Base-by-base conservation (phyloP, 148 eudicot species). In the Vaccinium macrocarpon region DNA sequence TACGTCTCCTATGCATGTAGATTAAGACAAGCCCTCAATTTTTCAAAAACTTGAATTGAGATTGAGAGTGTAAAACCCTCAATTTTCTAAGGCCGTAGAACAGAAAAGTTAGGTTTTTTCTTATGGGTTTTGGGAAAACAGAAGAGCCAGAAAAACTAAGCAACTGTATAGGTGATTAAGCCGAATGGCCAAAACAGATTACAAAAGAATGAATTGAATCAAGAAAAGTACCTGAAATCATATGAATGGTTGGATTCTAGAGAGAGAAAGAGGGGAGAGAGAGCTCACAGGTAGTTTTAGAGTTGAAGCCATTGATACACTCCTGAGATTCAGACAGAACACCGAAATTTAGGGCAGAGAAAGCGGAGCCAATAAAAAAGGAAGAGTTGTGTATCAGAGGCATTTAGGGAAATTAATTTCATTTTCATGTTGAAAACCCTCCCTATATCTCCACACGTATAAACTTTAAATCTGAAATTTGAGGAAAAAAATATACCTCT, bases 31-130 rank as follows among this genome's bases (percentile, higher is more conserved):
- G 53, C 25, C 51, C 70, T 32, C 82, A 38, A 56, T 57, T 57
- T 19, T 35, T 10, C 13, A 27, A 78, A 6, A 79, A 32, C 70
- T 8, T 9, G 16, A 79, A 29, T 8, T 23, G 46, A 19, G 48
- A 46, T 10, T 27, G 8, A 35, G 35, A 16, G n/a, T 32, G 15
- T 10, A 35, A 79, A 3, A 42, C 46, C 78, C 55, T 29, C 12
- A 21, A 49, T 71, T 23, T 64, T 75, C 55, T 0, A 51, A 21
- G 78, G 53, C 48, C 51, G 23, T 25, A 51, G 35, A 50, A 35
- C 80, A 50, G 53, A 50, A 77, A 77, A 51, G 38, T 7, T n/a
- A n/a, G 80, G 53, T 35, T 32, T 51, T 77, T 77, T 14, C 75
- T 15, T 18, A 32, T 71, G 75, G 75, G 19, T 79, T 32, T 32